Evolutionary conservation across 2,329 filamentous ascomycete species (phyloP).

Genomic region (Pseudogymnoascus sp.): DNA sequence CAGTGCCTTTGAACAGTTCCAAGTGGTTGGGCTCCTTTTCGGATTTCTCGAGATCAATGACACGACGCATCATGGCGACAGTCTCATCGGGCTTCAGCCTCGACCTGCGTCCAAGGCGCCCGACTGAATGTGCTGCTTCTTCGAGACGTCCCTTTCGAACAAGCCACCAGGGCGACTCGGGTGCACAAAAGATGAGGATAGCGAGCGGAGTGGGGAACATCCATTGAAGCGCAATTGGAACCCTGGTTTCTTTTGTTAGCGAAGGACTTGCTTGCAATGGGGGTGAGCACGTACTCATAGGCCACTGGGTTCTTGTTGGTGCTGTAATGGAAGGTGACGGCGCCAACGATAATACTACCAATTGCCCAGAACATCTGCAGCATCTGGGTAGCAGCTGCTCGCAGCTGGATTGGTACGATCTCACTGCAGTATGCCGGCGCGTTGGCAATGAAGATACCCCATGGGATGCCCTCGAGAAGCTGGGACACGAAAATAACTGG

Average conservation of each 20-base stretch:
- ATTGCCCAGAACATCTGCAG: constrained; percentile 62
- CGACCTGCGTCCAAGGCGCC: constrained; percentile 40
- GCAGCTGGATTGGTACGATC: constrained; percentile 51
- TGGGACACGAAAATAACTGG: constrained; percentile 44
- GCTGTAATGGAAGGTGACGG: constrained; percentile 48
- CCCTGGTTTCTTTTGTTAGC: constrained; percentile 29
- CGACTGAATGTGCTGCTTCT: constrained; percentile 38
- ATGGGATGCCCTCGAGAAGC: constrained; percentile 55
- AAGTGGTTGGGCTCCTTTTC: constrained; percentile 36
- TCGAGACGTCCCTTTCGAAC: constrained; percentile 36
- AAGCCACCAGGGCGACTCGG: constrained; percentile 44
- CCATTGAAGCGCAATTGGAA: constrained; percentile 47
- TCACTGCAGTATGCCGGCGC: constrained; percentile 56
- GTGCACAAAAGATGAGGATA: constrained; percentile 38
- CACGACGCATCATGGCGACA: constrained; percentile 53
- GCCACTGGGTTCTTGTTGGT: constrained; percentile 26
- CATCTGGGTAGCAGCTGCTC: constrained; percentile 54
- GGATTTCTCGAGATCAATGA: constrained; percentile 45
- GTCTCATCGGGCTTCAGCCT: constrained; percentile 35
- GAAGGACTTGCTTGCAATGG: constrained; percentile 13
- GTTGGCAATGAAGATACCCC: constrained; percentile 61
- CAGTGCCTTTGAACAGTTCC: constrained; percentile 49
- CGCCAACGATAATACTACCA: constrained; percentile 53
- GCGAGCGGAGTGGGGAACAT: constrained; percentile 45
- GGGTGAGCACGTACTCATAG: constrained; percentile 36